These are phyloP conservation scores for Cyphellophora attinorum DNA, from an alignment of 2,329 filamentous ascomycete species.

Conservation along the genomic window DNA sequence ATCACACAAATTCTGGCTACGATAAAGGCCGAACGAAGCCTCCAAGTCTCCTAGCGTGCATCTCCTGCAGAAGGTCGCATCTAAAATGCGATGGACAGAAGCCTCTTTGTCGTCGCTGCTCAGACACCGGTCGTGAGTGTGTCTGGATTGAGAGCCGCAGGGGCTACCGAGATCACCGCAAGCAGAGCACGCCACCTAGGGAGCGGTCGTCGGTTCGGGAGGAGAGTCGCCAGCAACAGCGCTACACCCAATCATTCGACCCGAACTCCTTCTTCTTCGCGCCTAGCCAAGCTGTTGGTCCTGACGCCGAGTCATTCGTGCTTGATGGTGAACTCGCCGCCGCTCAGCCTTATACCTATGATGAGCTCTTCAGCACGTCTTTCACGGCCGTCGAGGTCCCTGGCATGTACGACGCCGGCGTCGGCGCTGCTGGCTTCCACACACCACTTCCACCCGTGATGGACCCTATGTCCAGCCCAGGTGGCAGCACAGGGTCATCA, in stretches of 20 bases:
- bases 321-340: neutral
- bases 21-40: slow-evolving; percentile 17
- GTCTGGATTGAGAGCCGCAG: slow-evolving; percentile 24
- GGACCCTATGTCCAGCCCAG: too few species aligned
- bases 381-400: neutral
- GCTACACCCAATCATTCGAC: neutral
- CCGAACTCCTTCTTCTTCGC: neutral
- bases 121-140: slow-evolving; percentile 50
- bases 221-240: too few species aligned
- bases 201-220: neutral
- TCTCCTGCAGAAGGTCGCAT: slow-evolving; percentile 49
- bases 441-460: neutral
- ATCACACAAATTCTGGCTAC: too few species aligned
- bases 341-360: neutral
- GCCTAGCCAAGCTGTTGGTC: neutral
- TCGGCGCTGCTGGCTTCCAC: neutral
- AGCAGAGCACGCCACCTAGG: neutral
- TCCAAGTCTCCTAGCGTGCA: slow-evolving; percentile 33
- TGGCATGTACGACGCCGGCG: neutral
- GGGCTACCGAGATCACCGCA: slow-evolving; percentile 17
- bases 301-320: neutral
- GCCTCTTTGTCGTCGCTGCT: slow-evolving; percentile 59
- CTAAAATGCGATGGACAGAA: slow-evolving; percentile 65
- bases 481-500: too few species aligned
- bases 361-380: neutral